These are phyloP conservation scores for Cyclotella sp. DNA, from an alignment of 108 stramenopile species.

Conservation along the genomic window DNA sequence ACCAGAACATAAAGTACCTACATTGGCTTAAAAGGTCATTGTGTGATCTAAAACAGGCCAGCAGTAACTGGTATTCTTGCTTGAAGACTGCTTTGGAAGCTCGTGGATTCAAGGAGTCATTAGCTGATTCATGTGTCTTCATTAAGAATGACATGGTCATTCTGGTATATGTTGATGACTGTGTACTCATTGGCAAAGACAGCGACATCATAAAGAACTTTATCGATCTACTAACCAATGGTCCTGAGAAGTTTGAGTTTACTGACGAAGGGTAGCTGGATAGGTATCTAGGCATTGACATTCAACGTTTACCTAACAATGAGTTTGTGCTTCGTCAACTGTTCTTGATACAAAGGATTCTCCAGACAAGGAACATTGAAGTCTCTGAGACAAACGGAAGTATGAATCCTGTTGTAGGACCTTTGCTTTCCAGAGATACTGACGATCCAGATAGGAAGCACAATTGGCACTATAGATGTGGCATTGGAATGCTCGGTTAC, in stretches of 20 bases:
- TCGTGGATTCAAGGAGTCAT: constrained; percentile 15
- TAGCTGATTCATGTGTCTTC: constrained; percentile 32
- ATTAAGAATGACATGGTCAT: constrained; percentile 13
- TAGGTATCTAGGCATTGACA: constrained; percentile 56
- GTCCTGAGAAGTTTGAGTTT: constrained; percentile 17
- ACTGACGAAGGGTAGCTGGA: constrained; percentile 40
- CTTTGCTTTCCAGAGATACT: constrained; percentile 44
- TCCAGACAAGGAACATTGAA: background rate
- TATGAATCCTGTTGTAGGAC: background rate
- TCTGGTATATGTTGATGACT: constrained; percentile 41
- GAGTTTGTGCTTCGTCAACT: constrained; percentile 52
- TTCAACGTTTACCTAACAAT: constrained; percentile 21
- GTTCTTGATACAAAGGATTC: constrained; percentile 52
- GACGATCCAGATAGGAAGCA: constrained; percentile 37
- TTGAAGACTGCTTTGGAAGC: constrained; percentile 10
- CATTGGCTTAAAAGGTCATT: constrained; percentile 15
- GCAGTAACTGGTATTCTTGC: constrained; percentile 22
- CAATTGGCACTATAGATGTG: constrained; percentile 47
- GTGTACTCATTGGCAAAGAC: constrained; percentile 17
- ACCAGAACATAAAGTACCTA: background rate
- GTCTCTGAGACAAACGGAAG: background rate
- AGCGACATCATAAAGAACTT: background rate
- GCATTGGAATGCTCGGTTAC: constrained; percentile 59
- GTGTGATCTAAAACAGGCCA: constrained; percentile 34
- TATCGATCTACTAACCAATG: background rate